Evolutionary conservation across 108 stramenopile genomes (phyloP), one percentile per base, ranked within the genome.

Genomic region (Pseudonitzschia multiseries): DNA sequence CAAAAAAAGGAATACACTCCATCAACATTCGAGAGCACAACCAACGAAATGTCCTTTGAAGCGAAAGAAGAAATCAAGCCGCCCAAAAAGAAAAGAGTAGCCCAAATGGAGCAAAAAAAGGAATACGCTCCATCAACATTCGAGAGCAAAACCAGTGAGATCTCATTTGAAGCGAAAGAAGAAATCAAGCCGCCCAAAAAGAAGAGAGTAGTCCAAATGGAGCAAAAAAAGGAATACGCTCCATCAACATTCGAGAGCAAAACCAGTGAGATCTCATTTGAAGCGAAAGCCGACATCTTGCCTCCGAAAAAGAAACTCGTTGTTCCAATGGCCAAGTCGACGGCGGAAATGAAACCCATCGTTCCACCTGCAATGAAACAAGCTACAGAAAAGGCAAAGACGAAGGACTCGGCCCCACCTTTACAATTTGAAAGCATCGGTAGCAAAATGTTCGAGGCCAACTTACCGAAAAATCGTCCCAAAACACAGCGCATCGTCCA

Each of bases 31-130:
- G 36, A 41, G 20, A 40, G 61, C 36, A 40, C 0, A 21, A 28
- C 14, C 36, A n/a, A 33, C 18, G 61, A 41, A 4, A 62, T 62
- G 61, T 62, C 61, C 14, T 62, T 33, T n/a, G 61, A 62, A 40
- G 32, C 61, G 14, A 62, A 41, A 15, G 8, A 8, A 15, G 40
- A 62, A 14, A 40, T n/a, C 29, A 13, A 4, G 14, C 40, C 61
- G 18, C 61, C 61, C n/a, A 33, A 13, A 9, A 41, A 31, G 8
- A 40, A n/a, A 62, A 36, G 61, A 62, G 18, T 62, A 15, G 61
- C 20, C 0, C 0, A 40, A 24, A 62, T 62, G 61, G 4, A 24
- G 33, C 27, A 62, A 40, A 62, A 62, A 18, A n/a, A 62, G 15
- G 61, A 62, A 2, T 21, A 2, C 6, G 3, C 61, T 0, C 61